phyloP scores from a whole-genome alignment of 2,329 filamentous ascomycete species.

The Nigrospora oryzae region DNA sequence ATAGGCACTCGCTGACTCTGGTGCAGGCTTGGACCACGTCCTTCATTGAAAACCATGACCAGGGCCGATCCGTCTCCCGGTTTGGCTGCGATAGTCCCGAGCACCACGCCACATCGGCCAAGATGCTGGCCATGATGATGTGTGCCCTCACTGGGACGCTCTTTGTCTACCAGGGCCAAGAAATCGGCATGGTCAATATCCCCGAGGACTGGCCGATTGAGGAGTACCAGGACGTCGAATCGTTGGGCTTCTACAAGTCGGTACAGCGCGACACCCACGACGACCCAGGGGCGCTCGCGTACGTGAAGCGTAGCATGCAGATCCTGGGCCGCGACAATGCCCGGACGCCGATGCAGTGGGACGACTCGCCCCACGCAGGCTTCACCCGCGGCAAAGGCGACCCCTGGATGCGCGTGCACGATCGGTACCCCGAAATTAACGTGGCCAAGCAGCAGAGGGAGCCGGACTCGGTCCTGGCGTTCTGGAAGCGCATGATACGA shows the following conservation, averaged over 20 bases:
- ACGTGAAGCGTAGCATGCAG: constrained; percentile 2
- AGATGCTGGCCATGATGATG: constrained; percentile 44
- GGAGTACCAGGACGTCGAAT: constrained; percentile 40
- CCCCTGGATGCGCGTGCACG: constrained; percentile 66
- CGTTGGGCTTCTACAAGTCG: constrained; percentile 35
- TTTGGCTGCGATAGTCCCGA: constrained; percentile 35
- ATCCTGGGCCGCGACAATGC: constrained; percentile 51
- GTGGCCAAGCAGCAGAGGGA: constrained; percentile 43
- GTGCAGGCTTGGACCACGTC: constrained; percentile 44
- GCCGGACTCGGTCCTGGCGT: constrained; percentile 44
- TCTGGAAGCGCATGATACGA: constrained; percentile 51
- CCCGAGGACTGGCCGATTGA: constrained; percentile 38
- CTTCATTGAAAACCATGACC: constrained; percentile 58
- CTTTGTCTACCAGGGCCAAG: constrained; percentile 53
- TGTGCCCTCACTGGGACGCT: constrained; percentile 41
- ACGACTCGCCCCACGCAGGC: constrained; percentile 48
- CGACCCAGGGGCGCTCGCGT: constrained; percentile 6
- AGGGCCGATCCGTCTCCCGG: constrained; percentile 45
- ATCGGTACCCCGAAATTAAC: constrained; percentile 55
- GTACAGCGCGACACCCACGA: constrained; percentile 13
- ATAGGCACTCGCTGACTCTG: not conserved
- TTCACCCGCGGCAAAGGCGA: constrained; percentile 33
- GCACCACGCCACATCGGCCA: constrained; percentile 35
- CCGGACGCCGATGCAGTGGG: constrained; percentile 67
- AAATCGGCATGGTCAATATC: constrained; percentile 51